Conservation (phyloP, 495 filamentous ascomycete species). For the Ascobolus immersus region DNA sequence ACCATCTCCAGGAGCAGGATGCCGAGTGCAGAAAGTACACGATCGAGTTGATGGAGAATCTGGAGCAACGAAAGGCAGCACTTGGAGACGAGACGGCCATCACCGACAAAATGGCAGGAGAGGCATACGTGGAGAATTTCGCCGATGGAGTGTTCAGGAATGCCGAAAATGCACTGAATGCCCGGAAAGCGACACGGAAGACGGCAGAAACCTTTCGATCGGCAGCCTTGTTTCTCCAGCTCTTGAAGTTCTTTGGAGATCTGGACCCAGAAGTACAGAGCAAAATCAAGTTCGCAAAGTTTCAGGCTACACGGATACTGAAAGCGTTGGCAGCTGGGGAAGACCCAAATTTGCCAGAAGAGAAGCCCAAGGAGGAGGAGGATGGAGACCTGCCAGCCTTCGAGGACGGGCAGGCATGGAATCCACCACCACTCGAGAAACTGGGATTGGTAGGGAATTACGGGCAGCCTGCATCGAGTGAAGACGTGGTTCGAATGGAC, state of each 20-base stretch:
- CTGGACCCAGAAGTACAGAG: constrained; percentile 33
- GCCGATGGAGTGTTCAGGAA: constrained; percentile 62
- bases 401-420: too few relatives aligned
- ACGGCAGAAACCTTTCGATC: constrained; percentile 84
- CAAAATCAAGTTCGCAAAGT: constrained; percentile 90
- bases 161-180: constrained; percentile 55
- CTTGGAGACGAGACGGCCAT: constrained; percentile 44
- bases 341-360: constrained; percentile 60
- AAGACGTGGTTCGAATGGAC: too few relatives aligned
- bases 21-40: constrained; percentile 56
- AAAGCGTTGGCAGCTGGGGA: constrained; percentile 78
- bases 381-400: constrained; percentile 19
- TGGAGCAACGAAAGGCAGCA: constrained; percentile 35
- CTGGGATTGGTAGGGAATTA: too few relatives aligned
- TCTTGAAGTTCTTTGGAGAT: constrained; percentile 57
- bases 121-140: constrained; percentile 86
- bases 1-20: constrained; percentile 47
- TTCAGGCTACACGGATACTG: constrained; percentile 70
- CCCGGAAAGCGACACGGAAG: constrained; percentile 72
- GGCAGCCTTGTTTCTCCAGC: constrained; percentile 70
- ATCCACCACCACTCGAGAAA: constrained; percentile 17
- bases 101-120: constrained; percentile 57
- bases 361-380: constrained; percentile 18
- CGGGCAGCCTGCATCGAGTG: too few relatives aligned
- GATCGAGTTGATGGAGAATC: constrained; percentile 62